Evolutionary conservation across 192 early-diverging fungal species (phyloP).

Genomic region (Coemansia pectinata): DNA sequence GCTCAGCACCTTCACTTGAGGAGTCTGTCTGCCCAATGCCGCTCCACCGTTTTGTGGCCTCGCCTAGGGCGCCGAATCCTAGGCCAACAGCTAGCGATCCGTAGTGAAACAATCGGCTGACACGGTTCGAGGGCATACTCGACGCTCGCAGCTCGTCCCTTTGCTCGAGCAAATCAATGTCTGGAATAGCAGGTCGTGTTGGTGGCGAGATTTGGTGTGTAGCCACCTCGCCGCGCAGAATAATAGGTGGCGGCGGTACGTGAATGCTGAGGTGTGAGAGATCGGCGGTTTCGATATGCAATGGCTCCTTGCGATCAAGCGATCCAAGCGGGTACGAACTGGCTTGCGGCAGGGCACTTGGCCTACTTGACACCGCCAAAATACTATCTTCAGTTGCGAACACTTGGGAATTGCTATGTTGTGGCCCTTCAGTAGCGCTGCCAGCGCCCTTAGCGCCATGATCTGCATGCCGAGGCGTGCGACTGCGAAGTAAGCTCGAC

Average conservation of each 20-base stretch:
- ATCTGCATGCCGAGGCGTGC: background rate
- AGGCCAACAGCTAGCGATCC: constrained; percentile 72
- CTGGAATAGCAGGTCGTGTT: background rate
- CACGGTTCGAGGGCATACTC: constrained; percentile 74
- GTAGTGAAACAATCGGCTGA: constrained; percentile 80
- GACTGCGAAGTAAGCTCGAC: constrained; percentile 26
- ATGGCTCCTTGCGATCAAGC: constrained; percentile 21
- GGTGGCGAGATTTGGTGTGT: background rate
- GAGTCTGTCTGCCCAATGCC: constrained; percentile 52
- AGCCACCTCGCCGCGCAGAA: constrained; percentile 12
- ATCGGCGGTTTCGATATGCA: constrained; percentile 19
- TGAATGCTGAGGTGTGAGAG: constrained; percentile 18
- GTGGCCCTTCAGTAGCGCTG: background rate
- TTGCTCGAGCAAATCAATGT: background rate
- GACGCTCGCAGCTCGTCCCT: constrained; percentile 24
- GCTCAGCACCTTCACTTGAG: constrained; percentile 10
- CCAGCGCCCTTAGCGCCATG: background rate
- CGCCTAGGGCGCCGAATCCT: constrained; percentile 69
- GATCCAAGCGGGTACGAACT: constrained; percentile 26
- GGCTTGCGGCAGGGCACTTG: background rate
- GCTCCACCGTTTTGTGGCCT: constrained; percentile 62
- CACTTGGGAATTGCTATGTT: background rate
- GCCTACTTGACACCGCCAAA: background rate
- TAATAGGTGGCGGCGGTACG: constrained; percentile 31
- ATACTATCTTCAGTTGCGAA: background rate